Evolutionary conservation across 805 yeast genomes (phyloP).

Genomic region (Saccharomycopsis lassenensis): DNA sequence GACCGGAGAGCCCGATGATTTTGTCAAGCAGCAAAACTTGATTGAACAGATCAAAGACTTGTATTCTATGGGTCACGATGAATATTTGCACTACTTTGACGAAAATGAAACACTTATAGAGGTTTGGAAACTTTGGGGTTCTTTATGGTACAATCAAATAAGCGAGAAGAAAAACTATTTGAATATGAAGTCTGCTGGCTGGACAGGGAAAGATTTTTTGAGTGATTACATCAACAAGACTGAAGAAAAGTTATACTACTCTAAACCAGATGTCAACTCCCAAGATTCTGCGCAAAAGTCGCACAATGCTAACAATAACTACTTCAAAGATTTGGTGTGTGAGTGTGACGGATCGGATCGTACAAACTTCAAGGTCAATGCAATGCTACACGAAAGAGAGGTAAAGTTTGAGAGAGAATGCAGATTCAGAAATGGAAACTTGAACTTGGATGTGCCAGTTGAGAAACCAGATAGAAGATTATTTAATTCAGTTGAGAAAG

Average conservation of each 20-base stretch:
- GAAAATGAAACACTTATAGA: conserved; percentile 58
- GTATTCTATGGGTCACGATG: conserved; percentile 24
- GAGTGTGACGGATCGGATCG: conserved; percentile 18
- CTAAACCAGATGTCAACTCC: conserved; percentile 14
- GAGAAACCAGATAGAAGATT: conserved; percentile 14
- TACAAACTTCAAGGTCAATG: conserved; percentile 13
- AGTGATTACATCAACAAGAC: conserved; percentile 15
- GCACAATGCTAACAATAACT: conserved; percentile 18
- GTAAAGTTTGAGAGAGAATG: conserved; percentile 8
- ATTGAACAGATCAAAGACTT: conserved; percentile 20
- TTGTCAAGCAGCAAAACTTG: conserved; percentile 14
- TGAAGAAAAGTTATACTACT: conserved; percentile 16
- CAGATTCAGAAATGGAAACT: conserved; percentile 3
- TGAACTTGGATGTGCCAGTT: conserved; percentile 1
- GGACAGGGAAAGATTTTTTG: conserved; percentile 18
- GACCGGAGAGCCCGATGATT: conserved; percentile 11
- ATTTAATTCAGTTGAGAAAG: conserved; percentile 32
- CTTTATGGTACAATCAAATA: conserved; percentile 64
- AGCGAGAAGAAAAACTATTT: conserved; percentile 31
- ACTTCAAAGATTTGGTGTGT: conserved; percentile 17
- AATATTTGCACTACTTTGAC: conserved; percentile 39
- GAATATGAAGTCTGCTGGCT: conserved; percentile 17
- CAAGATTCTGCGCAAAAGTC: conserved; percentile 17
- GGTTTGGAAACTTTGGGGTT: conserved; percentile 81
- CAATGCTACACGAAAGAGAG: conserved; percentile 14